phyloP scores from a whole-genome alignment of 768 basidiomycete species.

The Mycena latifolia region DNA sequence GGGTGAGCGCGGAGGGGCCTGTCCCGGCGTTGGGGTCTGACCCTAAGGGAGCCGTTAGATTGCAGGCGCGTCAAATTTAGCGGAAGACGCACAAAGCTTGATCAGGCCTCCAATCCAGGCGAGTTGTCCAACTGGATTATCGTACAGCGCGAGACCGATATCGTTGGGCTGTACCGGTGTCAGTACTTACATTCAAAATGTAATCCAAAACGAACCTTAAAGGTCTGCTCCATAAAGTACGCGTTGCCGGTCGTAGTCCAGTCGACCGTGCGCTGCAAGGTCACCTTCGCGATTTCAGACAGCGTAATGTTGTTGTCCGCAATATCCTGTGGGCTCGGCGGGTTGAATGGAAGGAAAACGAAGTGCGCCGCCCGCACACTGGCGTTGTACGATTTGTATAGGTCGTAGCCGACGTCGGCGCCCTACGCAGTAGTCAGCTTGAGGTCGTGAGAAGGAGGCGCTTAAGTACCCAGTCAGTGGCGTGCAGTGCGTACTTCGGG shows the following conservation, averaged over 20 bases:
- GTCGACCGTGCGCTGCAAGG: constrained; percentile 4
- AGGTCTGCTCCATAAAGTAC: constrained; percentile 15
- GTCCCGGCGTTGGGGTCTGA: constrained; percentile 33
- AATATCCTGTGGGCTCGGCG: constrained; percentile 13
- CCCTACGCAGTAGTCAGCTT: constrained; percentile 10
- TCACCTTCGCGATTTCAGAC: constrained; percentile 8
- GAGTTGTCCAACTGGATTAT: constrained; percentile 42
- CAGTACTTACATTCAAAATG: neutral
- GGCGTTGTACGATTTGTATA: constrained; percentile 26
- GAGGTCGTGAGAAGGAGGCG: neutral
- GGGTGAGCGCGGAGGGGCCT: constrained; percentile 12
- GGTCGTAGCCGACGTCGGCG: constrained; percentile 2
- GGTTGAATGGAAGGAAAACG: constrained; percentile 23
- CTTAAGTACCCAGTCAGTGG: constrained; percentile 41
- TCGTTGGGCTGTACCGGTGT: constrained; percentile 36
- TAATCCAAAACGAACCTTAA: constrained; percentile 2
- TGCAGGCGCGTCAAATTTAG: too few species aligned
- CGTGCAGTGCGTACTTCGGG: constrained; percentile 38
- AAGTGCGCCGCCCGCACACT: constrained; percentile 32
- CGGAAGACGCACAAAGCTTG: constrained; percentile 20
- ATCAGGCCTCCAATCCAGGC: constrained; percentile 40
- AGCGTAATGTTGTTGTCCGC: constrained; percentile 21
- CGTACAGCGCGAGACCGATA: constrained; percentile 41
- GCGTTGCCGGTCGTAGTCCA: constrained; percentile 15
- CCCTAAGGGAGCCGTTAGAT: constrained; percentile 9